These are phyloP conservation scores for Pezicula carpinea DNA, from an alignment of 2,329 filamentous ascomycete genomes.

Conservation along the genomic window DNA sequence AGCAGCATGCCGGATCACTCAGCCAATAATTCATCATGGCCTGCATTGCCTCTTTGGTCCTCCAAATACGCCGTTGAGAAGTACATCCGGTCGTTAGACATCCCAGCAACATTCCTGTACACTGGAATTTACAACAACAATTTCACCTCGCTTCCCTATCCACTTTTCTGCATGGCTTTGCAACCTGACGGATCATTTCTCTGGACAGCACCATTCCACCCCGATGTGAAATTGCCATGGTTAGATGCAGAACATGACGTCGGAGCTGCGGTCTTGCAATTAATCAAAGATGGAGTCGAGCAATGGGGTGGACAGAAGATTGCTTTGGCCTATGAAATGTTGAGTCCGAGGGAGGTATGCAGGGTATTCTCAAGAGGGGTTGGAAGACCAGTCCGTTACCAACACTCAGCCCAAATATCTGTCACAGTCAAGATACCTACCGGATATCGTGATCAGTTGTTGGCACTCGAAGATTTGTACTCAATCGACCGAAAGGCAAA, in stretches of 20 bases:
- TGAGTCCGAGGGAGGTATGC: conserved; percentile 81
- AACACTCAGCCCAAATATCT: conserved; percentile 67
- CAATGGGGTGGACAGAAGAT: conserved; percentile 81
- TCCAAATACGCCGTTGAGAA: conserved; percentile 91
- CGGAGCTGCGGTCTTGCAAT: conserved; percentile 83
- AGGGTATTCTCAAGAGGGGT: conserved; percentile 74
- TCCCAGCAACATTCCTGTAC: conserved; percentile 77
- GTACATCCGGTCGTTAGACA: conserved; percentile 69
- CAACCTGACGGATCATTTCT: conserved; percentile 79
- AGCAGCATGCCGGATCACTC: conserved; percentile 96
- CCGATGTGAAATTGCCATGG: conserved; percentile 86
- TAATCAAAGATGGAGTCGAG: conserved; percentile 86
- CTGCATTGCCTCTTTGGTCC: conserved; percentile 82
- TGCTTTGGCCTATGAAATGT: conserved; percentile 83
- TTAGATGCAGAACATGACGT: conserved; percentile 95
- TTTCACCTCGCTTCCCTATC: conserved; percentile 88
- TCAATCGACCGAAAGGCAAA: conserved; percentile 30
- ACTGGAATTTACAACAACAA: conserved; percentile 99
- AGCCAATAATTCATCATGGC: conserved; percentile 71
- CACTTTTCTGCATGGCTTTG: conserved; percentile 92
- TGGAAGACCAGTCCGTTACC: conserved; percentile 72
- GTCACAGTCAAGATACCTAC: conserved; percentile 80
- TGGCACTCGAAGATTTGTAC: conserved; percentile 60
- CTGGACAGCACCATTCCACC: conserved; percentile 93
- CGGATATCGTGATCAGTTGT: conserved; percentile 84